These are phyloP conservation scores for Xylariaceae sp. DNA, from an alignment of 2,329 filamentous ascomycete genomes.

Conservation along the genomic window DNA sequence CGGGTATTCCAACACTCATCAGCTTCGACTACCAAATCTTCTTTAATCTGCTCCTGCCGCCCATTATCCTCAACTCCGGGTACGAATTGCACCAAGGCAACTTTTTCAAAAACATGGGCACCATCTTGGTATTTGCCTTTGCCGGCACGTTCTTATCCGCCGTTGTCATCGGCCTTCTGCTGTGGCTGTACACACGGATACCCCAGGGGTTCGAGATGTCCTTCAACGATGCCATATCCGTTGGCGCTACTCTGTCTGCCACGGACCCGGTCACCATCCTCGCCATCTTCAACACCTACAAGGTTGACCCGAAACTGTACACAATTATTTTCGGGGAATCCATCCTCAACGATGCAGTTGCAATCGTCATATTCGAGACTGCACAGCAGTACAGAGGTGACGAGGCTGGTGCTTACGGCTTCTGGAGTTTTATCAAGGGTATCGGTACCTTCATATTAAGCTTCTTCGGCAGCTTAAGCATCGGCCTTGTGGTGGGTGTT, in stretches of 20 bases:
- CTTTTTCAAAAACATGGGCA: slow-evolving; percentile 97
- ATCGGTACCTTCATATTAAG: slow-evolving; percentile 91
- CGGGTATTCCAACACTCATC: slow-evolving; percentile 82
- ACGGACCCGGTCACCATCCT: slow-evolving; percentile 97
- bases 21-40: slow-evolving; percentile 99
- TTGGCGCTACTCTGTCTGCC: slow-evolving; percentile 91
- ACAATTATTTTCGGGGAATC: slow-evolving; percentile 98
- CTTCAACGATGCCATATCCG: slow-evolving; percentile 93
- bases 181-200: slow-evolving; percentile 84
- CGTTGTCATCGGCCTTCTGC: slow-evolving; percentile 81
- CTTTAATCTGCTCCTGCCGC: slow-evolving; percentile 97
- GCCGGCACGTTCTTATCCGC: slow-evolving; percentile 96
- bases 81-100: slow-evolving; percentile 98
- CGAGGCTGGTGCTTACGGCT: slow-evolving; percentile 62
- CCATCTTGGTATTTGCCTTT: slow-evolving; percentile 95
- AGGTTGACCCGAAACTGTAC: slow-evolving; percentile 97
- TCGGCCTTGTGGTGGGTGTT: slow-evolving; percentile 83
- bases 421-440: slow-evolving; percentile 82
- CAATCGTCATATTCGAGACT: slow-evolving; percentile 97
- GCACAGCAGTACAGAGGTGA: slow-evolving; percentile 86
- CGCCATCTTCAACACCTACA: slow-evolving; percentile 98
- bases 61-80: slow-evolving; percentile 93
- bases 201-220: slow-evolving; percentile 78
- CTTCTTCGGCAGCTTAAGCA: slow-evolving; percentile 89
- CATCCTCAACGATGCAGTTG: slow-evolving; percentile 95